phyloP scores from a whole-genome alignment of 768 basidiomycete species.

The Lentinula raphanica region DNA sequence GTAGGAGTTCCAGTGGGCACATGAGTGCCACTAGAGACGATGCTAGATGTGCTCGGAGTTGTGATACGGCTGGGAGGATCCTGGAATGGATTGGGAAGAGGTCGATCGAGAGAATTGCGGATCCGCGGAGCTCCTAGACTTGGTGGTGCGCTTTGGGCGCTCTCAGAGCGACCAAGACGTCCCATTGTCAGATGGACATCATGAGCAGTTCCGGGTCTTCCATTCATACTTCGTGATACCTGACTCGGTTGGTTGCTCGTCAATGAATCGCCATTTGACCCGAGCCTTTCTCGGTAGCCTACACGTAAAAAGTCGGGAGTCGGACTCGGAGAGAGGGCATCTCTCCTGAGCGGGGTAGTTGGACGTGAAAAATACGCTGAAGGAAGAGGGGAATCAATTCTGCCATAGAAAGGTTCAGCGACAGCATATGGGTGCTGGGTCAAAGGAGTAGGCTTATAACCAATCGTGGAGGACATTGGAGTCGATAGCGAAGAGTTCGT shows the following conservation, averaged over 20 bases:
- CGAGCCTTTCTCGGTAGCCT: neutral
- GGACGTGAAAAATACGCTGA: neutral
- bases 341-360: neutral
- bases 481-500: neutral
- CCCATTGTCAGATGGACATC: neutral
- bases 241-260: neutral
- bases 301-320: neutral
- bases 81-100: slow-evolving; percentile 15
- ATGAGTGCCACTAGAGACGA: neutral
- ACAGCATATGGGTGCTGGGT: neutral
- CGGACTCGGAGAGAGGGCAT: neutral
- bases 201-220: neutral
- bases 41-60: neutral
- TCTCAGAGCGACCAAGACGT: neutral
- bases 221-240: neutral
- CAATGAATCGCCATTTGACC: neutral
- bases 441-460: neutral
- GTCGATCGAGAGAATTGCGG: slow-evolving; percentile 1
- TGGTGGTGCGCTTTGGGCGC: neutral
- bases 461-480: neutral
- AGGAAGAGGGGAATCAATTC: neutral
- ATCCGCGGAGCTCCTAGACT: neutral
- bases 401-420: neutral
- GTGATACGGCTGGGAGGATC: slow-evolving; percentile 16
- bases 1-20: neutral